Base-by-base conservation (phyloP, 129 eudicot genomes). In the Arctium lappa region DNA sequence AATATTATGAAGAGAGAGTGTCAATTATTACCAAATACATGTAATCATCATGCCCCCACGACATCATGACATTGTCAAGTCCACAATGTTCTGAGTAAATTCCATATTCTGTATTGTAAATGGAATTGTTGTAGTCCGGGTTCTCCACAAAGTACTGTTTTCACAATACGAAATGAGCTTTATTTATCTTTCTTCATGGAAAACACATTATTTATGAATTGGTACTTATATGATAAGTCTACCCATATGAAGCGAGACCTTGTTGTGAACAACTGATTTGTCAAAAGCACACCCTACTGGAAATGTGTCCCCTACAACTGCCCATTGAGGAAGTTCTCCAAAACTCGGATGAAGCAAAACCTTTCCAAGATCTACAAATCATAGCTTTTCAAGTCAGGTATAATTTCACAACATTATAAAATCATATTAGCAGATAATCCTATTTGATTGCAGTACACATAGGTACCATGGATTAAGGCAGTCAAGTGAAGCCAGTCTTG, bases 21-120 rank as follows among this genome's bases (percentile, higher is more conserved):
- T 71, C 8, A 69, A 15, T 72, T 37, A 8, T 37, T 91, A 93
- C 98, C 99, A 95, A 38, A 63, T 91, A 95, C 99, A 95, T 95
- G 87, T 95, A 93, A 86, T 95, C 99, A 44, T 91, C 97, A 73
- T 95, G 99, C 48, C 99, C 98, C 97, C 97, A 95, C 30, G 99
- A 95, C 94, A 95, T 86, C 85, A 90, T 38, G 4, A 95, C 92
- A 15, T 90, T 91, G 77, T 93, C 89, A 1, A 95, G 92, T 73
- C 99, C 99, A 85, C 98, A 90, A 5, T 92, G 94, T 72, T 93
- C 82, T 9, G 88, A 70, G 83, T 95, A 93, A 30, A 90, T 86
- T 69, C 99, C 99, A 71, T 63, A 73, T 60, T 91, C 87, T 42
- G 93, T 86, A 82, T 88, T 95, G 85, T 91, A 95, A 60, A 79